phyloP scores from a whole-genome alignment of 2,329 filamentous ascomycete genomes.

The Cryoendolithus antarcticus region DNA sequence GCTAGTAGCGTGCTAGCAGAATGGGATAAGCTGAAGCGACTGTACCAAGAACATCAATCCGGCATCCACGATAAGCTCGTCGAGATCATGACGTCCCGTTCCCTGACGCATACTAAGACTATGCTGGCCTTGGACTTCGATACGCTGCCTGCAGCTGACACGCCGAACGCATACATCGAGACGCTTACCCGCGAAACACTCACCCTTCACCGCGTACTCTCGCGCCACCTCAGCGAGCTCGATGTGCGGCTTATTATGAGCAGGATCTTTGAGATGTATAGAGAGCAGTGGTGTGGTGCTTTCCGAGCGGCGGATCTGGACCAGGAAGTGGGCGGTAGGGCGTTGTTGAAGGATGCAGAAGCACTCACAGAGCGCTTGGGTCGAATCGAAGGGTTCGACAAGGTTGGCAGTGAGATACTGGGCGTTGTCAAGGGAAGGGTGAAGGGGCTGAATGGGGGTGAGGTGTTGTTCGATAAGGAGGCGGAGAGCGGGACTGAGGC shows the following conservation, averaged over 20 bases:
- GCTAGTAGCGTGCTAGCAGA: slow-evolving; percentile 46
- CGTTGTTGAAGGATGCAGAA: slow-evolving; percentile 70
- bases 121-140: slow-evolving; percentile 72
- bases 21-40: slow-evolving; percentile 74
- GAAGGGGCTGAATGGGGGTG: not conserved
- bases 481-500: slow-evolving; percentile 12
- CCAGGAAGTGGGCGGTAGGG: slow-evolving; percentile 55
- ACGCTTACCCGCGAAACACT: slow-evolving; percentile 75
- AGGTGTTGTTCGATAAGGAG: slow-evolving; percentile 6
- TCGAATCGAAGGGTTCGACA: slow-evolving; percentile 67
- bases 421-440: slow-evolving; percentile 39
- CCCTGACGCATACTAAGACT: slow-evolving; percentile 58
- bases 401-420: slow-evolving; percentile 42
- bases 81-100: slow-evolving; percentile 77
- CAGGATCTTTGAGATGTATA: slow-evolving; percentile 72
- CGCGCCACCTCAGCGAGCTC: slow-evolving; percentile 65
- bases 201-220: slow-evolving; percentile 71
- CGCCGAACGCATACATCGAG: slow-evolving; percentile 63
- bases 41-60: slow-evolving; percentile 79
- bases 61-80: slow-evolving; percentile 87
- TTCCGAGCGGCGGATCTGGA: slow-evolving; percentile 53
- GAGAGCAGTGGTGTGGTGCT: slow-evolving; percentile 62
- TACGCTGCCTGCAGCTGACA: slow-evolving; percentile 24
- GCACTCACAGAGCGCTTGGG: slow-evolving; percentile 58
- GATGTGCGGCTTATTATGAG: slow-evolving; percentile 74